These are phyloP conservation scores for Plasmodium yoelii DNA, from an alignment of 169 alveolate genomes.

Conservation along the genomic window DNA sequence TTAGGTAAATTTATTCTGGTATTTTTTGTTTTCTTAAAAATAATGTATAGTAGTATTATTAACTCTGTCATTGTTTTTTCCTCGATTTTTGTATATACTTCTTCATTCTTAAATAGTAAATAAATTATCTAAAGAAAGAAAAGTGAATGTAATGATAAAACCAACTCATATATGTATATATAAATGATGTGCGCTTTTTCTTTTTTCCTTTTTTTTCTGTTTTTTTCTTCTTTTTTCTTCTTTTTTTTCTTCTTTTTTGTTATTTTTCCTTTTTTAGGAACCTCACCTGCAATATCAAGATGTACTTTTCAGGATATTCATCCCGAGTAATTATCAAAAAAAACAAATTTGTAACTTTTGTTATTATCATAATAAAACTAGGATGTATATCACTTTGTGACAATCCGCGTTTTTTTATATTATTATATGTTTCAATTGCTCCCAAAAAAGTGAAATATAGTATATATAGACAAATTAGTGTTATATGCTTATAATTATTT, in stretches of 20 bases:
- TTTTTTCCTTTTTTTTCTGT: no score
- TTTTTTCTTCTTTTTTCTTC: no score
- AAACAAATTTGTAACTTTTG: conserved; percentile 13
- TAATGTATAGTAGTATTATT: conserved; percentile 38
- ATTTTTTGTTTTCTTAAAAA: conserved; percentile 35
- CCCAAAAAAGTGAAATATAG: conserved; percentile 10
- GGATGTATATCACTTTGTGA: conserved; percentile 13
- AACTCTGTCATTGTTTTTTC: conserved; percentile 22
- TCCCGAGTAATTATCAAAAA: conserved; percentile 23
- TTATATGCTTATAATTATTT: conserved; percentile 11
- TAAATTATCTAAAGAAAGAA: conserved; percentile 22
- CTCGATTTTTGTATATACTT: conserved; percentile 8
- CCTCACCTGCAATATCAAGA: conserved; percentile 47
- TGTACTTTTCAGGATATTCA: conserved; percentile 22
- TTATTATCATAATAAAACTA: conserved; percentile 1
- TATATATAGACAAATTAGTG: conserved; percentile 38
- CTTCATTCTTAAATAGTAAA: conserved; percentile 13
- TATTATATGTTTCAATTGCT: conserved; percentile 43
- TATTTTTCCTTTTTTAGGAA: no score
- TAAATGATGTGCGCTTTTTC: no score
- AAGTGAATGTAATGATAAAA: not conserved
- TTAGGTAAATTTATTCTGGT: conserved; percentile 10
- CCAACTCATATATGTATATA: no score
- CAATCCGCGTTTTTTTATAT: not conserved
- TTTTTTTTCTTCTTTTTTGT: no score